A percentile compares a stretch with the other conserved stretches of the same genome.
These are phyloP conservation scores for Hyaloscypha bicolor DNA, from an alignment of 495 filamentous ascomycete species.

Conservation along the genomic window DNA sequence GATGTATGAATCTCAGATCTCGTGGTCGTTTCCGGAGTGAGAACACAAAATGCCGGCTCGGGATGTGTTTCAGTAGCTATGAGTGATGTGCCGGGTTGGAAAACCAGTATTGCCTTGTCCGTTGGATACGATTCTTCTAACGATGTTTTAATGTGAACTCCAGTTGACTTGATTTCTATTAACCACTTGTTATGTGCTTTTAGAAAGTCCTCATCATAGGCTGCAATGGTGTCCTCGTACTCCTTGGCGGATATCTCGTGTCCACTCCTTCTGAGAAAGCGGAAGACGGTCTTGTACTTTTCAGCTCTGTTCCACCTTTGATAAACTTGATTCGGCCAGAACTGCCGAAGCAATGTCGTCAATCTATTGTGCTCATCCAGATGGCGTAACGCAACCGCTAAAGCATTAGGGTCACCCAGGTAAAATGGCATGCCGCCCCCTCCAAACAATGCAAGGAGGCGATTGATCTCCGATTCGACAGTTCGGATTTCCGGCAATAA, in stretches of 20 bases:
- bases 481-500: not conserved
- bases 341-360: not conserved
- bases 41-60: not conserved
- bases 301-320: not conserved
- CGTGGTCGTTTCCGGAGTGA: not conserved
- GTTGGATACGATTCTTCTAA: not conserved
- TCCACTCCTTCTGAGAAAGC: not conserved
- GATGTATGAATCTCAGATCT: not conserved
- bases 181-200: not conserved
- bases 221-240: not conserved
- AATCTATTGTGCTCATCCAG: not conserved
- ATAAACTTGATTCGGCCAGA: not conserved
- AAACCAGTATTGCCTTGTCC: not conserved
- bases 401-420: not conserved
- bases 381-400: not conserved
- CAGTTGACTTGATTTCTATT: not conserved
- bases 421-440: not conserved
- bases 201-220: not conserved
- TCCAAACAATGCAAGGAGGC: not conserved
- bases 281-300: not conserved
- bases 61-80: not conserved
- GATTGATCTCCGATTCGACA: conserved; percentile 2
- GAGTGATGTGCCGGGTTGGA: not conserved
- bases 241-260: not conserved
- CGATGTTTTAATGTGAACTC: not conserved